phyloP scores from a whole-genome alignment of 179 eudicot genomes.

The Beta lomatogona region DNA sequence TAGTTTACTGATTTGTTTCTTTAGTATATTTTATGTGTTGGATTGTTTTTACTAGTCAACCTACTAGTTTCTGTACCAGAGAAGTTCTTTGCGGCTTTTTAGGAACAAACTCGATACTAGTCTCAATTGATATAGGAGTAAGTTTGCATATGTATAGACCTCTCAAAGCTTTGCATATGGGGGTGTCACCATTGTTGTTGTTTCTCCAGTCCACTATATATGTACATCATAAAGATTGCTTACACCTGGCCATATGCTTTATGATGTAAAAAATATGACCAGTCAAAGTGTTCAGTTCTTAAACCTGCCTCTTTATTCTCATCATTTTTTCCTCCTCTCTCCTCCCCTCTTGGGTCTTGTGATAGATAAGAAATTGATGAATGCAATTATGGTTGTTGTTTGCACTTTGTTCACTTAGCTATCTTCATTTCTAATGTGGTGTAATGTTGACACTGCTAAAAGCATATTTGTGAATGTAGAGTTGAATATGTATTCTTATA shows the following conservation, averaged over 20 bases:
- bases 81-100: no score
- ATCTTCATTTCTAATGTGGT: background rate
- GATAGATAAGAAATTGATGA: background rate
- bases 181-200: background rate
- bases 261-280: background rate
- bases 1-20: background rate
- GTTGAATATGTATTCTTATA: background rate
- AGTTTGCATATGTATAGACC: constrained; percentile 2
- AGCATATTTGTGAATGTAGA: background rate
- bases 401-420: background rate
- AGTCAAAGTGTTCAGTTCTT: background rate
- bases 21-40: background rate
- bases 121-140: background rate
- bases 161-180: background rate
- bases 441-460: background rate
- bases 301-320: background rate
- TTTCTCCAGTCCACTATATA: background rate
- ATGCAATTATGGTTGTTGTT: background rate
- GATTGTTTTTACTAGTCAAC: background rate
- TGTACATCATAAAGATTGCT: no score
- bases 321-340: no score
- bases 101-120: no score
- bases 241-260: background rate
- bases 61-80: background rate
- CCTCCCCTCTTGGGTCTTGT: background rate